Conservation (phyloP, 2,329 filamentous ascomycete species). For the Ophiostoma ulmi region DNA sequence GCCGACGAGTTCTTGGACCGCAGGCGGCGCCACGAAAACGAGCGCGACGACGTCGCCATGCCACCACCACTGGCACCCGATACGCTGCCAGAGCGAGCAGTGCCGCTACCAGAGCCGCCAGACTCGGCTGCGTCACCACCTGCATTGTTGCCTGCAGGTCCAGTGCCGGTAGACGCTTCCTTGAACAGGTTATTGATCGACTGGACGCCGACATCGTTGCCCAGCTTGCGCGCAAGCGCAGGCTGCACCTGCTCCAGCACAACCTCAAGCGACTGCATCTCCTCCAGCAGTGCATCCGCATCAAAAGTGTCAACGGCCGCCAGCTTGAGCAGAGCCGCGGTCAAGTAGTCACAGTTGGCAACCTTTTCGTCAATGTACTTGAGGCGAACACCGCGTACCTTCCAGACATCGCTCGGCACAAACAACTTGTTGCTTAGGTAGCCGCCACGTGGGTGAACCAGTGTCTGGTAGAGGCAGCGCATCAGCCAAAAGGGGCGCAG, state of each 20-base stretch:
- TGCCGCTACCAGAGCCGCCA: background rate
- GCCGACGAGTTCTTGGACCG: slow-evolving; percentile 81
- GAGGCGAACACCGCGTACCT: slow-evolving; percentile 87
- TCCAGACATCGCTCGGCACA: slow-evolving; percentile 87
- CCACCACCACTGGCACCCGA: slow-evolving; percentile 39
- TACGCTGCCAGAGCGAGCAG: background rate
- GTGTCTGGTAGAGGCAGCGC: slow-evolving; percentile 86
- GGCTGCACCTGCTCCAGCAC: slow-evolving; percentile 82
- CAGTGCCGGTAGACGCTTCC: slow-evolving; percentile 46
- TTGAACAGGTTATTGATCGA: slow-evolving; percentile 69
- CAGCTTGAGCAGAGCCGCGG: slow-evolving; percentile 79
- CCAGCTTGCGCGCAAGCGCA: slow-evolving; percentile 73
- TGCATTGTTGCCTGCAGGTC: slow-evolving; percentile 32
- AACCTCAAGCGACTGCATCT: slow-evolving; percentile 84
- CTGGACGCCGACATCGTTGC: slow-evolving; percentile 86
- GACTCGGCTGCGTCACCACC: slow-evolving; percentile 40
- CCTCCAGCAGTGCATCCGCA: slow-evolving; percentile 84
- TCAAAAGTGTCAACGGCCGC: slow-evolving; percentile 81
- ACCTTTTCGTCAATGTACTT: slow-evolving; percentile 92
- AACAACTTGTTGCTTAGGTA: slow-evolving; percentile 91
- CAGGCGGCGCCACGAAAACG: slow-evolving; percentile 85
- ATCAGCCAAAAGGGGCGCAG: slow-evolving; percentile 98
- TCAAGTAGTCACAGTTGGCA: slow-evolving; percentile 82
- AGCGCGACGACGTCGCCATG: slow-evolving; percentile 62
- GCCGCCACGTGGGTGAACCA: slow-evolving; percentile 84